Evolutionary conservation across 441 rosid genomes (phyloP).

Genomic region (Syzygium malaccense): DNA sequence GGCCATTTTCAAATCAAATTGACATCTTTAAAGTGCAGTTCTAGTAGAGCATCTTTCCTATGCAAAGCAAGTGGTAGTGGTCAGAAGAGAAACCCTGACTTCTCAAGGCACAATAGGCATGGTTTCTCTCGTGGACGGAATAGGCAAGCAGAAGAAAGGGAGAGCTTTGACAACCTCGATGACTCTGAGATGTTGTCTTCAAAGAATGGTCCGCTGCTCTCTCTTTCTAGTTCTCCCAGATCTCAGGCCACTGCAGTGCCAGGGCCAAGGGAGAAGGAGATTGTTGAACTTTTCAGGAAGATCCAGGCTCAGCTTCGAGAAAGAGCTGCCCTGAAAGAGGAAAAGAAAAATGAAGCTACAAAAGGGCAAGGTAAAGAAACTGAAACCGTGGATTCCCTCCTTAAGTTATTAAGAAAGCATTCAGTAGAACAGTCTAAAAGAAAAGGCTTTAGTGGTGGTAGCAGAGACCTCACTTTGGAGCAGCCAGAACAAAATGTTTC

Average conservation of each 20-base stretch:
- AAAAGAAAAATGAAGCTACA: conserved; percentile 33
- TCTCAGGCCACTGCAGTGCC: conserved; percentile 63
- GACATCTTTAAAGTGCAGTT: conserved; percentile 22
- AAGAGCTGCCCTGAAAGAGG: conserved; percentile 57
- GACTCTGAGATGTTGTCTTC: conserved; percentile 45
- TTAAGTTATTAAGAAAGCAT: conserved; percentile 66
- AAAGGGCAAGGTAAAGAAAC: conserved; percentile 45
- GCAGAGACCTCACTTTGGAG: conserved; percentile 23
- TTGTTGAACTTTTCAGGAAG: conserved; percentile 72
- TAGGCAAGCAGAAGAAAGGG: conserved; percentile 46
- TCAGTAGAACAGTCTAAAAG: conserved; percentile 53
- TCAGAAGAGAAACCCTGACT: conserved; percentile 62
- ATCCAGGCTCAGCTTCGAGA: conserved; percentile 73
- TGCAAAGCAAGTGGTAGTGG: conserved; percentile 55
- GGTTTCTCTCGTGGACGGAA: conserved; percentile 45
- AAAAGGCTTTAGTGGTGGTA: conserved; percentile 19
- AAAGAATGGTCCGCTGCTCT: conserved; percentile 46
- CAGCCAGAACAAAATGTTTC: conserved; percentile 19
- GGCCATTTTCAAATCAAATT: conserved; percentile 20
- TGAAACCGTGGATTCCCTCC: conserved; percentile 63
- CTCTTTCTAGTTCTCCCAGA: conserved; percentile 45
- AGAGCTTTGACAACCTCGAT: conserved; percentile 33
- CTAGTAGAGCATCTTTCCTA: conserved; percentile 27
- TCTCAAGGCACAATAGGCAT: conserved; percentile 43
- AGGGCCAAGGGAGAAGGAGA: conserved; percentile 64